phyloP scores from a whole-genome alignment of 2,329 filamentous ascomycete species.

The Trichoderma guizhouense region DNA sequence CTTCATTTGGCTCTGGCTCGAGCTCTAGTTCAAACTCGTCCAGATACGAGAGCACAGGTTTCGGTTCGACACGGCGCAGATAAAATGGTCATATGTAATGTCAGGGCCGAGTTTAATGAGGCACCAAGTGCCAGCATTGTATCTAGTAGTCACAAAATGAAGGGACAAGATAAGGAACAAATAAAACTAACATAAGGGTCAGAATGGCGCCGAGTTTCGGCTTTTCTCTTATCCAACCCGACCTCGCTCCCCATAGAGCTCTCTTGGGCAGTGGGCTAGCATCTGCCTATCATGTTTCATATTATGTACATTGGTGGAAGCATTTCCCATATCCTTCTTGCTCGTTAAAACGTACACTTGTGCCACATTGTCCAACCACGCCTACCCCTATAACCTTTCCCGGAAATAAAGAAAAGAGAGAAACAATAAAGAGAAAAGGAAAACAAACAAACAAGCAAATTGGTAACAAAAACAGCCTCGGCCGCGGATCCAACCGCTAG shows the following conservation, averaged over 20 bases:
- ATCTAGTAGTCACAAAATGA: neutral
- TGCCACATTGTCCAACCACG: conserved; percentile 23
- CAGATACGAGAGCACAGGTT: conserved; percentile 67
- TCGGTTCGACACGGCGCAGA: conserved; percentile 64
- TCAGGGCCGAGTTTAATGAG: neutral
- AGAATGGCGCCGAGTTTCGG: conserved; percentile 10
- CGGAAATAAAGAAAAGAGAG: neutral
- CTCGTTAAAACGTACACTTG: conserved; percentile 25
- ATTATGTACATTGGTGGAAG: conserved; percentile 24
- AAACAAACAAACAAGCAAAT: neutral
- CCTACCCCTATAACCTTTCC: conserved; percentile 1
- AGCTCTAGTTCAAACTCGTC: conserved; percentile 40
- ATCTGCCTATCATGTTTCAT: conserved; percentile 13
- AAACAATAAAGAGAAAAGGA: neutral
- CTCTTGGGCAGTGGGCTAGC: neutral
- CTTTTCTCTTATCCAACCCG: conserved; percentile 22
- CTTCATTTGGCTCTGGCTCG: conserved; percentile 20
- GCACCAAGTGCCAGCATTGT: neutral
- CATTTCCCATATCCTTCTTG: conserved; percentile 14
- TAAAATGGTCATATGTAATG: conserved; percentile 27
- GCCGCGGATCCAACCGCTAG: conserved; percentile 2
- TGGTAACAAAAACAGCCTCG: neutral
- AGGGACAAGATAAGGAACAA: neutral
- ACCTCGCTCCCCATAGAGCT: conserved; percentile 11
- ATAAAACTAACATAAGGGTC: neutral